phyloP scores from a whole-genome alignment of 768 basidiomycete genomes.

The Agaricus bisporus region DNA sequence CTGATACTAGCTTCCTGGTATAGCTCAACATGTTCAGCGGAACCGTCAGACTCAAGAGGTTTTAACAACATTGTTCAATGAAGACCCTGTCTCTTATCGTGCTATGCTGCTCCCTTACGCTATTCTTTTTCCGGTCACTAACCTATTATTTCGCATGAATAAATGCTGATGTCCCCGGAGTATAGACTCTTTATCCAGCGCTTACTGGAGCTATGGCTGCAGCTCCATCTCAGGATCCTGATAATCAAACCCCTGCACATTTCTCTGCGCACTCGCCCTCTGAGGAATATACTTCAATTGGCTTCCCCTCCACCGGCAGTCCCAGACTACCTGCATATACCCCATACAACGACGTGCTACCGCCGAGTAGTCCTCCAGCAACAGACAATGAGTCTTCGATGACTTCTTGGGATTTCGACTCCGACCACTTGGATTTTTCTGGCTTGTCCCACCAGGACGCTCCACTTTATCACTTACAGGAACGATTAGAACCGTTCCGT shows the following conservation, averaged over 20 bases:
- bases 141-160: background rate
- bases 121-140: constrained; percentile 8
- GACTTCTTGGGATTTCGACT: background rate
- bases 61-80: background rate
- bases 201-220: background rate
- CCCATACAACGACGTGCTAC: background rate
- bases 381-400: constrained; percentile 5
- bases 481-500: constrained; percentile 22
- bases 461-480: constrained; percentile 22
- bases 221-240: background rate
- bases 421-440: constrained; percentile 2
- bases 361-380: background rate
- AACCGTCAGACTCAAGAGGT: background rate
- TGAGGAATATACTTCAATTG: background rate
- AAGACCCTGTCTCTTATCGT: background rate
- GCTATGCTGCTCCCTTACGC: constrained; percentile 4
- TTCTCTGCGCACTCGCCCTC: background rate
- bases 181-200: constrained; percentile 2
- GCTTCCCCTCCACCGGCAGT: background rate
- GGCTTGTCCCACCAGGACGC: constrained; percentile 9
- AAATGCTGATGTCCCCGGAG: background rate
- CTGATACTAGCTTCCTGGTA: background rate
- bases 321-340: background rate
- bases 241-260: too few species aligned
- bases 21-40: background rate